Evolutionary conservation across 495 filamentous ascomycete genomes (phyloP).

Genomic region (Staphylotrichum longicolle): DNA sequence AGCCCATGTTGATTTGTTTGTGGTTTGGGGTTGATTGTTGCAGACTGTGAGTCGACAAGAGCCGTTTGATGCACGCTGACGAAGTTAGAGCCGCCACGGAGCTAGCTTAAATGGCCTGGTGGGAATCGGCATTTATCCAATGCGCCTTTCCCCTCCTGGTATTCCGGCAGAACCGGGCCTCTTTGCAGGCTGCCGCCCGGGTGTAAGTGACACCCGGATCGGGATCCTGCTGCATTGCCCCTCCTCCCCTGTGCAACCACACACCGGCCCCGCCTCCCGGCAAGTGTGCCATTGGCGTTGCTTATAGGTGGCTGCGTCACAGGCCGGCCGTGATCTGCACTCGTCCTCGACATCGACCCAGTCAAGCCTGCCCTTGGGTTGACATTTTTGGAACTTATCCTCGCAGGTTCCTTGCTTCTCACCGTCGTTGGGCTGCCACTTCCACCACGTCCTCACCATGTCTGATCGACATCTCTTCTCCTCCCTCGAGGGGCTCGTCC

Average conservation of each 20-base stretch:
- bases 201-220: constrained; percentile 16
- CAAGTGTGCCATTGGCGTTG: constrained; percentile 26
- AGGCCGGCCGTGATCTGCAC: not conserved
- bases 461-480: constrained; percentile 49
- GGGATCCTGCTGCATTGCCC: constrained; percentile 28
- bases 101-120: constrained; percentile 23
- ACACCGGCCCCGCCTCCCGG: constrained; percentile 24
- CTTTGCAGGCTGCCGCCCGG: constrained; percentile 18
- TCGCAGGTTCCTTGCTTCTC: too few relatives aligned
- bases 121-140: constrained; percentile 33
- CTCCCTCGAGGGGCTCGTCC: constrained; percentile 52
- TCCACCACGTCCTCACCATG: constrained; percentile 32
- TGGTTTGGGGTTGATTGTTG: constrained; percentile 3
- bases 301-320: constrained; percentile 12
- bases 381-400: not conserved
- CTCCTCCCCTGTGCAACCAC: constrained; percentile 22
- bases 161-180: constrained; percentile 24
- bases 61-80: not conserved
- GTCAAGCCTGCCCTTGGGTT: not conserved
- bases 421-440: too few relatives aligned
- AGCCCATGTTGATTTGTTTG: constrained; percentile 31
- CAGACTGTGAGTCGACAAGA: not conserved
- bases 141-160: constrained; percentile 33
- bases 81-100: constrained; percentile 11
- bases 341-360: not conserved